Evolutionary conservation across 176 grass and related monocot species (phyloP).

Genomic region (Carex parvula): DNA sequence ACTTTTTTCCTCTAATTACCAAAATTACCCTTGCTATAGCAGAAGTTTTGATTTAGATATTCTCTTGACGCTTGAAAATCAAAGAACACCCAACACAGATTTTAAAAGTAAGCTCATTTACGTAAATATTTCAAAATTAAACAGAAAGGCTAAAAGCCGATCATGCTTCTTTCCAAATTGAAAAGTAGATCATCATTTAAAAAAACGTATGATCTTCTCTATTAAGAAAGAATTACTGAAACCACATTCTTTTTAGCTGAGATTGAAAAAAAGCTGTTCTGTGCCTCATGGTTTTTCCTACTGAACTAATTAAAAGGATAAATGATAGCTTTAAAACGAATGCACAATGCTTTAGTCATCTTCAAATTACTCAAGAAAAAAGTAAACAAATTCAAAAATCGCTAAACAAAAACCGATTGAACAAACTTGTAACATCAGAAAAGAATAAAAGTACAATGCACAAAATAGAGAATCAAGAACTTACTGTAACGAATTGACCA

Average conservation of each 20-base stretch:
- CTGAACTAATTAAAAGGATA: neutral
- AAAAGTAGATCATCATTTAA: neutral
- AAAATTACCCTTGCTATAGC: neutral
- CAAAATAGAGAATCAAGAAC: slow-evolving; percentile 5
- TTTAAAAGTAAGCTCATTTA: neutral
- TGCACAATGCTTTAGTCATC: neutral
- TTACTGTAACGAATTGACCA: slow-evolving; percentile 1
- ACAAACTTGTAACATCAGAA: neutral
- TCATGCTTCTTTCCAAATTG: neutral
- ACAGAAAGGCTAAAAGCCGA: neutral
- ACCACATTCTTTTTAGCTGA: neutral
- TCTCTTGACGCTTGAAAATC: neutral
- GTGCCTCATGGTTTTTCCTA: neutral
- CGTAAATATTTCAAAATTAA: slow-evolving; percentile 6
- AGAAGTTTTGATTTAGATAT: neutral
- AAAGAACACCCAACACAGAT: neutral
- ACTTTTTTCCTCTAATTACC: neutral
- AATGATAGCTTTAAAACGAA: neutral
- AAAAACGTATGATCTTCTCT: neutral
- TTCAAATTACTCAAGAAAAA: neutral
- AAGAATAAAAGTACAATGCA: neutral
- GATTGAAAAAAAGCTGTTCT: neutral
- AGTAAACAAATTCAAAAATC: neutral
- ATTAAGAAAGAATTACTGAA: neutral
- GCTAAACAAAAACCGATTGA: neutral